Evolutionary conservation across 768 basidiomycete species (phyloP).

Genomic region (Calocybe gangraenosa): DNA sequence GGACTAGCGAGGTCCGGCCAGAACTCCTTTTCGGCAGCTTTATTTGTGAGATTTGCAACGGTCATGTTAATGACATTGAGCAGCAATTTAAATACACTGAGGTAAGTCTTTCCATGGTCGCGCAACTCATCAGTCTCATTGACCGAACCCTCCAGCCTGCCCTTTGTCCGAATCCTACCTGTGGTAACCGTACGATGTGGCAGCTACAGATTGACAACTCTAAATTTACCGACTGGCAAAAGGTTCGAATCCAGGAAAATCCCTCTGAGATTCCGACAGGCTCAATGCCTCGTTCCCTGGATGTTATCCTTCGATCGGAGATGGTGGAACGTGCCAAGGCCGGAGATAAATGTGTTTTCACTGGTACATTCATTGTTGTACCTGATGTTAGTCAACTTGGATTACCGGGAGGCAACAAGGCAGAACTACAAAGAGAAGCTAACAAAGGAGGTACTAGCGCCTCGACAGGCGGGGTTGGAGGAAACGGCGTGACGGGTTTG

Average conservation of each 20-base stretch:
- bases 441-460: conserved; percentile 57
- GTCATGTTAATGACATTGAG: conserved; percentile 87
- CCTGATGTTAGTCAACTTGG: conserved; percentile 97
- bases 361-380: conserved; percentile 96
- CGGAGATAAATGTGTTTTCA: conserved; percentile 98
- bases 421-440: conserved; percentile 86
- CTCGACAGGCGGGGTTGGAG: conserved; percentile 61
- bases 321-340: conserved; percentile 99
- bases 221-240: conserved; percentile 99
- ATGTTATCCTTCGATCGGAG: conserved; percentile 92
- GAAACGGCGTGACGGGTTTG: conserved; percentile 86
- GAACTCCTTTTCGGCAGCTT: conserved; percentile 93
- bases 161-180: conserved; percentile 91
- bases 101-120: conserved; percentile 35
- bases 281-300: conserved; percentile 95
- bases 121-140: conserved; percentile 9
- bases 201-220: conserved; percentile 93
- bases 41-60: conserved; percentile 85
- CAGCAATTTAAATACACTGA: conserved; percentile 99
- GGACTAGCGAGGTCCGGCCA: conserved; percentile 95
- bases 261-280: conserved; percentile 98
- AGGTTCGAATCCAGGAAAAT: conserved; percentile 98
- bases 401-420: conserved; percentile 88
- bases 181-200: conserved; percentile 88
- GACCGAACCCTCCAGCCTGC: conserved; percentile 54